These are phyloP conservation scores for Westerdykella ornata DNA, from an alignment of 2,329 filamentous ascomycete species.

Conservation along the genomic window DNA sequence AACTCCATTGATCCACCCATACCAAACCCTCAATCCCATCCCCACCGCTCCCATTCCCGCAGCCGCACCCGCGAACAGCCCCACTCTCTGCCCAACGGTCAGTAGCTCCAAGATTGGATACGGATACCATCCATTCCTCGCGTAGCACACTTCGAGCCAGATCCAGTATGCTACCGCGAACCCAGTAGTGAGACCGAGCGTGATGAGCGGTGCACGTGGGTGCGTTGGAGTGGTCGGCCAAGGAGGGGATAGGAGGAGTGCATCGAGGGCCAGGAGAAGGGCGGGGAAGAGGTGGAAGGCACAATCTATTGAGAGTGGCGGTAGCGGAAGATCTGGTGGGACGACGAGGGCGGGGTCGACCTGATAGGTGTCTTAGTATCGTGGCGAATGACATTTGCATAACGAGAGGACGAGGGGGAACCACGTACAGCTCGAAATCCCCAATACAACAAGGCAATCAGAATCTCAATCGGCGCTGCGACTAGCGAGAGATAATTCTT, in stretches of 20 bases:
- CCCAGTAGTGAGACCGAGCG: slow-evolving; percentile 51
- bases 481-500: slow-evolving; percentile 64
- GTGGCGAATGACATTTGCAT: background rate
- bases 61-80: slow-evolving; percentile 65
- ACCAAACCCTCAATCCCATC: slow-evolving; percentile 60
- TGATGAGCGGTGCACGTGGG: slow-evolving; percentile 46
- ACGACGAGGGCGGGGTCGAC: slow-evolving; percentile 50
- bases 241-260: slow-evolving; percentile 63
- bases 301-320: slow-evolving; percentile 46
- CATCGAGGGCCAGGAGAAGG: slow-evolving; percentile 57
- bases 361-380: background rate
- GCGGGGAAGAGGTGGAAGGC: slow-evolving; percentile 51
- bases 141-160: slow-evolving; percentile 69
- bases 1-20: slow-evolving; percentile 58
- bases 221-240: slow-evolving; percentile 53
- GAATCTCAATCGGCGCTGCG: slow-evolving; percentile 61
- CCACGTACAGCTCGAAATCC: slow-evolving; percentile 46
- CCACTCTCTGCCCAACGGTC: slow-evolving; percentile 56
- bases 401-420: background rate
- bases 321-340: slow-evolving; percentile 29
- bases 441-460: slow-evolving; percentile 70
- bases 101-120: slow-evolving; percentile 77
- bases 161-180: slow-evolving; percentile 66
- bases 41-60: slow-evolving; percentile 66
- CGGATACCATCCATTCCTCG: slow-evolving; percentile 66